Evolutionary conservation across 768 basidiomycete genomes (phyloP), one percentile per base, ranked within the genome.

Genomic region (Podaxis sp.): DNA sequence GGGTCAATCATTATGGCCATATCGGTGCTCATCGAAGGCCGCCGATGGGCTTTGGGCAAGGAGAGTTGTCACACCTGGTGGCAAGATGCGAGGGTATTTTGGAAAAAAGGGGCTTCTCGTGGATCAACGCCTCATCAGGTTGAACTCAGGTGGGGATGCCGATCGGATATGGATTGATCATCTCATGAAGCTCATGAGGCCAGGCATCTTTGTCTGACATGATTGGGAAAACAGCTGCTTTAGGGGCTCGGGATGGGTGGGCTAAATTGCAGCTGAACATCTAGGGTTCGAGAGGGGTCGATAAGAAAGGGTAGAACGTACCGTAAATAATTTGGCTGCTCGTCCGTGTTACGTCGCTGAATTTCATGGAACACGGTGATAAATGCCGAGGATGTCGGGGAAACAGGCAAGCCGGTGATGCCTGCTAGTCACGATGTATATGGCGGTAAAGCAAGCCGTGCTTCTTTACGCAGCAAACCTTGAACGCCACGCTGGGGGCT

Each of bases 341-440:
- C 7, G 17, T 17, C 24, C 29, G 37, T 15, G 22, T 27, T 37
- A 22, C 3, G 33, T 29, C 27, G 27, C 46, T 6, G 19, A 33
- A 22, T 19, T 40, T 47, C 36, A 46, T 46, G 12, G 13, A 43
- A 41, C 5, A 17, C 12, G 19, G 22, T 54, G 50, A 54, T 61
- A 24, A 29, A 46, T 38, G 50, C 54, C 55, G 61, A 55, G 33
- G 61, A 56, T 24, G 54, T 62, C 61, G 61, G 61, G 33, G 15
- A 25, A 50, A 40, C 55, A 55, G 15, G 38, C 29, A 52, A 29
- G 36, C 50, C 25, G 37, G 50, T 19, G 27, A 33, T 24, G 25
- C 22, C 36, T 27, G 27, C 29, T 13, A 40, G 36, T 24, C 61
- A 41, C 29, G 19, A 22, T 56, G 54, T 2, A 12, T 27, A 33